Conservation (phyloP, 352 stramenopile species). For the Blastocystis sp. region DNA sequence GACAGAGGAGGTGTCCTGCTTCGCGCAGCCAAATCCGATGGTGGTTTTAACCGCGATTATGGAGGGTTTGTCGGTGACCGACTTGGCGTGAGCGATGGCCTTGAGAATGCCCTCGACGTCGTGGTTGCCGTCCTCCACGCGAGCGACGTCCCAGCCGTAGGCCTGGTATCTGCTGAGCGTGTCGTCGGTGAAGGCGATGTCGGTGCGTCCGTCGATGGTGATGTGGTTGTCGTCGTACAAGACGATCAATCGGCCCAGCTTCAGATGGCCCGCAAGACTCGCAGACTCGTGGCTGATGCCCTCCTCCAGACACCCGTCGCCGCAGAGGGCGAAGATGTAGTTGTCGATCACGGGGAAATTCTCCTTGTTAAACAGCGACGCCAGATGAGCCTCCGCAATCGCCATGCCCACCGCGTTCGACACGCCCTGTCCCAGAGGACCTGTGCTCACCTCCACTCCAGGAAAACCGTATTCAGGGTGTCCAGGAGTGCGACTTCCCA, state of each 20-base stretch:
- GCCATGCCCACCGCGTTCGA: constrained; percentile 94
- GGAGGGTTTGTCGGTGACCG: constrained; percentile 86
- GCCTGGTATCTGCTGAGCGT: constrained; percentile 91
- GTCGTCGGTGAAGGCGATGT: constrained; percentile 94
- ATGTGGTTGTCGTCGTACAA: constrained; percentile 99
- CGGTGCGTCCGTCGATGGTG: constrained; percentile 92
- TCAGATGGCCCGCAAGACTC: constrained; percentile 90
- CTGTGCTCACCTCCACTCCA: constrained; percentile 90
- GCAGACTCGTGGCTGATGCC: constrained; percentile 88
- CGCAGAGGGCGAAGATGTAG: constrained; percentile 97
- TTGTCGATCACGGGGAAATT: constrained; percentile 87
- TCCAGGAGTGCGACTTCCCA: constrained; percentile 86
- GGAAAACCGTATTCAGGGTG: constrained; percentile 85
- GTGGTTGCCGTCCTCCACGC: constrained; percentile 85
- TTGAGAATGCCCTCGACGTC: constrained; percentile 82
- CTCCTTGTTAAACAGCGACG: constrained; percentile 93
- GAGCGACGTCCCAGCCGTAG: constrained; percentile 93
- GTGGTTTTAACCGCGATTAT: constrained; percentile 95
- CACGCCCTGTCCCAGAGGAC: constrained; percentile 90
- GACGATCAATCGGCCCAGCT: constrained; percentile 95
- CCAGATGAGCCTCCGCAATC: constrained; percentile 92
- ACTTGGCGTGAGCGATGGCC: constrained; percentile 86
- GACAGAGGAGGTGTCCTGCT: constrained; percentile 84
- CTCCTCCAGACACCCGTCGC: constrained; percentile 96
- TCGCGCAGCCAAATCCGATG: constrained; percentile 86